Base-by-base conservation (phyloP, 305 asterid genomes). In the Fraxinus latifolia region DNA sequence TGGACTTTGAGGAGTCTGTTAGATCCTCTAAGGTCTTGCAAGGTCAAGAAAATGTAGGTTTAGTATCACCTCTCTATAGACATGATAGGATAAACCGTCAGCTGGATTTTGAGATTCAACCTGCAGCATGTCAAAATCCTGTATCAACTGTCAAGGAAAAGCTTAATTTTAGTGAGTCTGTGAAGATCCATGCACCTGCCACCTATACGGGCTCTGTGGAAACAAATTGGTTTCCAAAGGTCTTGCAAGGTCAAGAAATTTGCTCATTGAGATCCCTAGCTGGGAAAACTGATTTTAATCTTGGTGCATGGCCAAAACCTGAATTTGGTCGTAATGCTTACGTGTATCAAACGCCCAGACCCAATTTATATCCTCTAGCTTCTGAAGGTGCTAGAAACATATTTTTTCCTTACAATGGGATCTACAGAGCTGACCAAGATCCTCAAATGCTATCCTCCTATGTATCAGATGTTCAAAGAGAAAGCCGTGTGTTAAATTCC, bases 181-280 rank as follows among this genome's bases (percentile, higher is more conserved):
- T 88, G 85, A 88, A 92, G 81, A 92, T 82, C 86, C 94, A 84
- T 82, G 80, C 90, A 29, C 91, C 96, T n/a, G 72, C 94, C 86
- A 81, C 88, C 84, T 89, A 92, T 91, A 85, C 95, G 36, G 95
- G 96, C 93, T 92, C 92, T 92, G 85, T 89, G 98, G 98, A 93
- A 90, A 88, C 98, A 82, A 90, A 85, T 85, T 91, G 97, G 89
- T 94, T 92, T 88, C 97, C 98, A 79, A 92, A 89, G 98, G 99
- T 96, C 98, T 96, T 96, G 98, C 99, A 96, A 96, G 99, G 99
- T 96, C 99, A 96, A 96, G 98, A 96, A 96, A 94, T 96, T 91
- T 93, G 95, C 89, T 92, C 97, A 31, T 83, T 91, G 87, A 92
- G 92, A 86, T 90, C 96, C 73, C 89, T 94, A 79, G 84, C 91